phyloP scores from a whole-genome alignment of 305 asterid genomes.

The Andrographis paniculata region DNA sequence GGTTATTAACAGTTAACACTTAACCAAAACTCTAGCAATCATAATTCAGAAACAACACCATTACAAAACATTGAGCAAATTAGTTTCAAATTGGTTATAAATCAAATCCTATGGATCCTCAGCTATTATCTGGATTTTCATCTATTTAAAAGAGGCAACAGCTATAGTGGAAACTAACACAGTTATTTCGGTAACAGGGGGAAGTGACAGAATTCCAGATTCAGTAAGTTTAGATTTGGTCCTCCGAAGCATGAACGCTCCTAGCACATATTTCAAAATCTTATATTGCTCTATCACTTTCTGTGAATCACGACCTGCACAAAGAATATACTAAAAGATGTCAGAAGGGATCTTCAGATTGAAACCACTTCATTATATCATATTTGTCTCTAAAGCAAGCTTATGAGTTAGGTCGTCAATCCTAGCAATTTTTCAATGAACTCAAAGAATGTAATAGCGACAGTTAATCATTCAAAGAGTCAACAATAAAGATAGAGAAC shows the following conservation, averaged over 20 bases:
- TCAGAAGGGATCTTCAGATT: conserved; percentile 13
- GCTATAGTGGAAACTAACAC: conserved; percentile 46
- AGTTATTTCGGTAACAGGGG: conserved; percentile 82
- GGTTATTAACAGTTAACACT: conserved; percentile 6
- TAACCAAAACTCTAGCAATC: not conserved
- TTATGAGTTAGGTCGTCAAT: no score
- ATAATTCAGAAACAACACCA: not conserved
- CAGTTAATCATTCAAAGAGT: no score
- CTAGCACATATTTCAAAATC: conserved; percentile 64
- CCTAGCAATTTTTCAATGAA: no score
- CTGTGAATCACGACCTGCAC: conserved; percentile 49
- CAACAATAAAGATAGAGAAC: no score
- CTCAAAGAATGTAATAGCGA: no score
- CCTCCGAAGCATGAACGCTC: conserved; percentile 94
- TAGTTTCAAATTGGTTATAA: conserved; percentile 15
- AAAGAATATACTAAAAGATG: conserved; percentile 14
- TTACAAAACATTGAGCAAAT: conserved; percentile 6
- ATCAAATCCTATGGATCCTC: conserved; percentile 12
- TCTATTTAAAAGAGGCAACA: conserved; percentile 8
- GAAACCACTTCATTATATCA: not conserved
- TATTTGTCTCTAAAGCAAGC: conserved; percentile 6
- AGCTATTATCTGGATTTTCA: conserved; percentile 17
- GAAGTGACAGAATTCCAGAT: conserved; percentile 67
- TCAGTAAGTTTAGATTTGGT: conserved; percentile 77
- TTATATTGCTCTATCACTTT: conserved; percentile 51